Percentiles rank a stretch among this genome's conserved stretches.
phyloP scores from a whole-genome alignment of 2,329 filamentous ascomycete genomes.

The Mycosphaerella sp. region DNA sequence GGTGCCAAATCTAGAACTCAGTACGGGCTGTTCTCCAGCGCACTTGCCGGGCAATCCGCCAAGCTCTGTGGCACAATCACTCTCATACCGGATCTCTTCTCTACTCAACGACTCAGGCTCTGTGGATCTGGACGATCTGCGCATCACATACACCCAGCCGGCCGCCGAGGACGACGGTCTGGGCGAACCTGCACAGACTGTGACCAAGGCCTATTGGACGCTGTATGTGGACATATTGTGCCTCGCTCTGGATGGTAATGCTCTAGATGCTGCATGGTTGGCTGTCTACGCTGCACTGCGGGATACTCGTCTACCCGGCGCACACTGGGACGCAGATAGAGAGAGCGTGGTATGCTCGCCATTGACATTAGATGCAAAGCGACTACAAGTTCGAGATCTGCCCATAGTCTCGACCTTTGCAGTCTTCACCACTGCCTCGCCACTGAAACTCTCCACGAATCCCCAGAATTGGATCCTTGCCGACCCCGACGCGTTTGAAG shows the following conservation, averaged over 20 bases:
- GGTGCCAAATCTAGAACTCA: conserved; percentile 89
- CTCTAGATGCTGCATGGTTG: conserved; percentile 86
- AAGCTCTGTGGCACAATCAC: conserved; percentile 70
- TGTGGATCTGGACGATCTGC: conserved; percentile 60
- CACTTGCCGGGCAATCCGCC: conserved; percentile 82
- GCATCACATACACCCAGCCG: conserved; percentile 53
- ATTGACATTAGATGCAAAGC: conserved; percentile 47
- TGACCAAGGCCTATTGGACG: conserved; percentile 84
- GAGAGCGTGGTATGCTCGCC: conserved; percentile 73
- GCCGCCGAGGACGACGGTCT: conserved; percentile 45
- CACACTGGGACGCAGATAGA: conserved; percentile 76
- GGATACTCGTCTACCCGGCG: conserved; percentile 69
- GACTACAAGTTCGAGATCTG: conserved; percentile 56
- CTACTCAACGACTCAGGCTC: conserved; percentile 67
- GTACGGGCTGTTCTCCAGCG: conserved; percentile 80
- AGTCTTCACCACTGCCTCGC: conserved; percentile 60
- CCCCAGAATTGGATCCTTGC: conserved; percentile 63
- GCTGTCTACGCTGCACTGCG: conserved; percentile 73
- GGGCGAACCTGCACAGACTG: conserved; percentile 35
- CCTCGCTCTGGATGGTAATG: conserved; percentile 84
- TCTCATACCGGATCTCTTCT: conserved; percentile 73
- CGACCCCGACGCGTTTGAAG: conserved; percentile 87
- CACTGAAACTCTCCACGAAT: conserved; percentile 43
- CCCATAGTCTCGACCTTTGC: conserved; percentile 73
- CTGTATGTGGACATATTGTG: conserved; percentile 95